Conservation (phyloP, 1,139 yeast genomes). For the Yamadazyma dendronema region DNA sequence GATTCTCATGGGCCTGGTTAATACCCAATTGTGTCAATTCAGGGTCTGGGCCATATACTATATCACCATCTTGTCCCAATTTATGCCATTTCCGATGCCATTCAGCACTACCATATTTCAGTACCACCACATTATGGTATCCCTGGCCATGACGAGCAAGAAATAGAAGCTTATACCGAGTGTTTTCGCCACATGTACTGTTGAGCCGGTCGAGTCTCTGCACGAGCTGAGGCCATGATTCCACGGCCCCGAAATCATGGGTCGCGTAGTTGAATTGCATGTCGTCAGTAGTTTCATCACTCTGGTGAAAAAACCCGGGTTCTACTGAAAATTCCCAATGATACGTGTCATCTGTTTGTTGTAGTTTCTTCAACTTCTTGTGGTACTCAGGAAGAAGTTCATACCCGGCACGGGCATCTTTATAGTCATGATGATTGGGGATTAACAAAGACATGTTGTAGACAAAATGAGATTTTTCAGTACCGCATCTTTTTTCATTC, state of each 20-base stretch:
- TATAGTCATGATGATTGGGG: conserved; percentile 32
- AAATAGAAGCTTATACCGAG: conserved; percentile 54
- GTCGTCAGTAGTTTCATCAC: conserved; percentile 46
- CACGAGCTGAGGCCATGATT: conserved; percentile 50
- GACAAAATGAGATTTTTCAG: too few species aligned
- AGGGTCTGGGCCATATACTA: conserved; percentile 69
- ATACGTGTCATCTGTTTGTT: conserved; percentile 15
- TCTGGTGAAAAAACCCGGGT: conserved; percentile 53
- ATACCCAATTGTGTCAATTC: conserved; percentile 59
- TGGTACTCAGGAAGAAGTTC: conserved; percentile 13
- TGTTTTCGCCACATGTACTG: conserved; percentile 20
- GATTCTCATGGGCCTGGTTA: conserved; percentile 44
- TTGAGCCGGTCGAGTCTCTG: conserved; percentile 22
- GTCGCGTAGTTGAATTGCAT: conserved; percentile 44
- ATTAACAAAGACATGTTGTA: conserved; percentile 29
- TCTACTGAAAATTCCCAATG: conserved; percentile 48
- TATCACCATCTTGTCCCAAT: conserved; percentile 52
- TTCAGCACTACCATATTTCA: conserved; percentile 52
- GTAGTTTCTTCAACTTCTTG: conserved; percentile 21
- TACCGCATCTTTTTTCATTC: too few species aligned
- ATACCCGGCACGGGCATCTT: conserved; percentile 33
- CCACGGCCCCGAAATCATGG: conserved; percentile 47
- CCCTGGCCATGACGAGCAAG: conserved; percentile 83
- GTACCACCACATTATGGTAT: conserved; percentile 62
- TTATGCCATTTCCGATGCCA: conserved; percentile 67